Base-by-base conservation (phyloP, 2,329 filamentous ascomycete species). In the Hortaea werneckii region DNA sequence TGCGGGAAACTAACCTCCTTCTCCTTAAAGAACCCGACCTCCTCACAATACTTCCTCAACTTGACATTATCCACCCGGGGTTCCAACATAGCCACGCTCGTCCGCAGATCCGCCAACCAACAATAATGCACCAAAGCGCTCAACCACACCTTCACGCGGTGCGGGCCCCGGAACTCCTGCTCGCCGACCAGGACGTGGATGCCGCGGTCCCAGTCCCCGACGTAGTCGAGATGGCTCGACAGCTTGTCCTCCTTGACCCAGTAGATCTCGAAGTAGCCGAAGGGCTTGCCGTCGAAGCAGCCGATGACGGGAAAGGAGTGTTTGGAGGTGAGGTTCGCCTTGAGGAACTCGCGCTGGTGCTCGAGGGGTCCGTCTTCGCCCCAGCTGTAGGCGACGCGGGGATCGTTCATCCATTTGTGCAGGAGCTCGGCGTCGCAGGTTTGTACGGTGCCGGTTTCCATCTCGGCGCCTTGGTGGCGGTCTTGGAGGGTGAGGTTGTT, bases 181-280 rank as follows among this genome's bases (percentile, higher is more conserved):
- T 96, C 92, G 1, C 92, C 92, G 3, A 98, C 77, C 35, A 98
- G 71, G 9, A 92, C 80, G 59, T 98, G 92, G 12, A 96, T 68
- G 0, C 92, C 92, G 5, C 92, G 75, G 57, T 96, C 90, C 66
- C 84, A 96, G 57, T 95, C 85, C 13, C 75, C 74, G 0, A 62
- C 81, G 3, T 77, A 75, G 20, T 75, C 75, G 0, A 63, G 80
- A 4, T 94, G 66, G 52, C 87, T 74, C 41, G 74, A 76, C 1
- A 98, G 64, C 0, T 73, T 69, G 59, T 96, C 92, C 62, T 98
- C 92, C 59, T 94, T 95, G 3, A 92, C 87, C 90, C 92, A 98
- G 68, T 98, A 98, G 30, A 98, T 77, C 69, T 98, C 92, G 62
- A 98, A 95, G 63, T 94, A 98, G 0, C 88, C 92, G 67, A 96